phyloP scores from a whole-genome alignment of 805 yeast species.

The Debaryomyces castellii region DNA sequence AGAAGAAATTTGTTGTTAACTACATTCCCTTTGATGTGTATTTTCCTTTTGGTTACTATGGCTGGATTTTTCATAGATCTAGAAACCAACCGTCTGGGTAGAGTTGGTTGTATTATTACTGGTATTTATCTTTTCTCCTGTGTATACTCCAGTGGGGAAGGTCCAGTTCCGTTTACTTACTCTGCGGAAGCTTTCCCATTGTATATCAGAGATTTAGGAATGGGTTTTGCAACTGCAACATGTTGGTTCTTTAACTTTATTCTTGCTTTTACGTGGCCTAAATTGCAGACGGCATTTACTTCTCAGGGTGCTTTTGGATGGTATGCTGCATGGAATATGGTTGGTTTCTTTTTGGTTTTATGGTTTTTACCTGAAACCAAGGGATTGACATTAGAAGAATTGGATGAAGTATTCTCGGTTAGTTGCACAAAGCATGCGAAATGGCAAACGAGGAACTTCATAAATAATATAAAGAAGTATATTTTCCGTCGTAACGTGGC shows the following conservation, averaged over 20 bases:
- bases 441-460: conserved; percentile 31
- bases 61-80: conserved; percentile 61
- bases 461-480: conserved; percentile 45
- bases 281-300: conserved; percentile 62
- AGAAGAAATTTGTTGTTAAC: conserved; percentile 56
- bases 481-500: conserved; percentile 46
- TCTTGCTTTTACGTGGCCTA: conserved; percentile 75
- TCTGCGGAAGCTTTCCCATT: conserved; percentile 77
- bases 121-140: conserved; percentile 72
- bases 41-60: conserved; percentile 55
- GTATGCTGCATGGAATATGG: conserved; percentile 76
- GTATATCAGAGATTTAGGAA: conserved; percentile 70
- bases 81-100: conserved; percentile 18
- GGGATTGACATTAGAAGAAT: conserved; percentile 72
- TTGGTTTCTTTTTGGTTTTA: conserved; percentile 62
- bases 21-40: conserved; percentile 59
- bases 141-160: conserved; percentile 76
- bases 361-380: conserved; percentile 36
- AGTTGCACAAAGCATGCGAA: conserved; percentile 55
- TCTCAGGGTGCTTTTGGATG: conserved; percentile 85
- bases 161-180: conserved; percentile 83
- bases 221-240: conserved; percentile 70
- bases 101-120: conserved; percentile 48
- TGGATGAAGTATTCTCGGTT: conserved; percentile 70
- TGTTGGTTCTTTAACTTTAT: conserved; percentile 67